phyloP scores from a whole-genome alignment of 179 eudicot species.

The Beta corolliflora region DNA sequence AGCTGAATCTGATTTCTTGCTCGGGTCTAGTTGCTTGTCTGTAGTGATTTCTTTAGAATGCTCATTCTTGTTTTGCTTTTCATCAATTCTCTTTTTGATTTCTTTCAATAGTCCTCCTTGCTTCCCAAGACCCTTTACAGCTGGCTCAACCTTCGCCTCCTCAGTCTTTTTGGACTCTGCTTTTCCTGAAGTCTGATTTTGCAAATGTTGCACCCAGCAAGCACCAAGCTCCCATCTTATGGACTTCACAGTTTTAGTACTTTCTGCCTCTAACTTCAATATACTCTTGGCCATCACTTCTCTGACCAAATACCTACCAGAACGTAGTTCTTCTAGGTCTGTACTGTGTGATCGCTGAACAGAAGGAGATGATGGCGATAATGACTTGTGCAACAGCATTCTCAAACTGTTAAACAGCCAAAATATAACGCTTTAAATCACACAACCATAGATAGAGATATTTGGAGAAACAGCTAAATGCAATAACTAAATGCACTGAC shows the following conservation, averaged over 20 bases:
- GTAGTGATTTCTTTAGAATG: slow-evolving; percentile 39
- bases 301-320: slow-evolving; percentile 55
- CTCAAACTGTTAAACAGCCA: slow-evolving; percentile 54
- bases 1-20: slow-evolving; percentile 38
- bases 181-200: slow-evolving; percentile 72
- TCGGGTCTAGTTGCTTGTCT: slow-evolving; percentile 28
- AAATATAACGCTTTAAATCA: slow-evolving; percentile 1
- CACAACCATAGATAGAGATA: neutral
- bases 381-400: slow-evolving; percentile 68
- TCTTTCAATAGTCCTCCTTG: slow-evolving; percentile 78
- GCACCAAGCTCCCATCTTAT: slow-evolving; percentile 95
- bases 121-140: slow-evolving; percentile 91
- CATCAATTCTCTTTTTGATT: slow-evolving; percentile 70
- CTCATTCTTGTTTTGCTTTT: slow-evolving; percentile 49
- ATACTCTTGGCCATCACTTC: slow-evolving; percentile 62
- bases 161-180: slow-evolving; percentile 58
- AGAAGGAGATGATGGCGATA: slow-evolving; percentile 51
- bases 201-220: slow-evolving; percentile 94
- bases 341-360: slow-evolving; percentile 49
- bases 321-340: slow-evolving; percentile 51
- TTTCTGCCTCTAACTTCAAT: slow-evolving; percentile 55
- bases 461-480: slow-evolving; percentile 5
- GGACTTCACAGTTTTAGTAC: slow-evolving; percentile 41
- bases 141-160: slow-evolving; percentile 70
- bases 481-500: slow-evolving; percentile 37